Conservation (phyloP, 2,329 filamentous ascomycete species). For the Verticillium klebahnii region DNA sequence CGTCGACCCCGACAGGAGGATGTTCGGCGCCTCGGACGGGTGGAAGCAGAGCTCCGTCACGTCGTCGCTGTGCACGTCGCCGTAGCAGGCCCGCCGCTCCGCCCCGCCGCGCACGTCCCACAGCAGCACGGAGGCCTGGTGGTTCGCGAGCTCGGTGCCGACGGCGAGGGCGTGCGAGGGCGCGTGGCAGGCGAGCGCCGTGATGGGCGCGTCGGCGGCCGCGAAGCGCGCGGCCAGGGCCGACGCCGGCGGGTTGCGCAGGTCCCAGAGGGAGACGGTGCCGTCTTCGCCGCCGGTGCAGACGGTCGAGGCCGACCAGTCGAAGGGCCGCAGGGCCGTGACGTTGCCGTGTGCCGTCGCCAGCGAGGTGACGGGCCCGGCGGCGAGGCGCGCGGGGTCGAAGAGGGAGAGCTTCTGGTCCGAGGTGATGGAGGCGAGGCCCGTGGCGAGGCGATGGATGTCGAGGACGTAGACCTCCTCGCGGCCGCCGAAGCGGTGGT, state of each 20-base stretch:
- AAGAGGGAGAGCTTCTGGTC: constrained; percentile 67
- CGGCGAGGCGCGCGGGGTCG: constrained; percentile 51
- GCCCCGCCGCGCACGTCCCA: constrained; percentile 56
- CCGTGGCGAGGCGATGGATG: constrained; percentile 43
- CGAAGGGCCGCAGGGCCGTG: constrained; percentile 55
- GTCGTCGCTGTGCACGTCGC: constrained; percentile 65
- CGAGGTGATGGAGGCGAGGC: constrained; percentile 61
- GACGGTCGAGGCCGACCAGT: constrained; percentile 47
- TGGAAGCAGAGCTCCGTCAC: constrained; percentile 59
- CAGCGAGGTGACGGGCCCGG: constrained; percentile 43
- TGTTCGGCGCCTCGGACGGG: constrained; percentile 45
- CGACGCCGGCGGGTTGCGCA: constrained; percentile 38
- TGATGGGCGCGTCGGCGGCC: constrained; percentile 48
- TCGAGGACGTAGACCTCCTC: constrained; percentile 54
- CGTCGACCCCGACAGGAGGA: constrained; percentile 72
- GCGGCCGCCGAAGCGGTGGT: constrained; percentile 30
- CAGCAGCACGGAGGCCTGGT: constrained; percentile 55
- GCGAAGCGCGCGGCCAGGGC: constrained; percentile 37
- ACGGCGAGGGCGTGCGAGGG: constrained; percentile 58
- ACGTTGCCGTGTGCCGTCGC: constrained; percentile 56
- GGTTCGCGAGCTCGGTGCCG: constrained; percentile 67
- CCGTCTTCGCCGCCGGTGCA: constrained; percentile 72
- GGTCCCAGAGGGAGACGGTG: constrained; percentile 61
- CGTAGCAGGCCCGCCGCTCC: constrained; percentile 47
- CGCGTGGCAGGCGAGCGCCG: constrained; percentile 60